Evolutionary conservation across 1,139 yeast genomes (phyloP).

Genomic region (Diutina mesorugosa): DNA sequence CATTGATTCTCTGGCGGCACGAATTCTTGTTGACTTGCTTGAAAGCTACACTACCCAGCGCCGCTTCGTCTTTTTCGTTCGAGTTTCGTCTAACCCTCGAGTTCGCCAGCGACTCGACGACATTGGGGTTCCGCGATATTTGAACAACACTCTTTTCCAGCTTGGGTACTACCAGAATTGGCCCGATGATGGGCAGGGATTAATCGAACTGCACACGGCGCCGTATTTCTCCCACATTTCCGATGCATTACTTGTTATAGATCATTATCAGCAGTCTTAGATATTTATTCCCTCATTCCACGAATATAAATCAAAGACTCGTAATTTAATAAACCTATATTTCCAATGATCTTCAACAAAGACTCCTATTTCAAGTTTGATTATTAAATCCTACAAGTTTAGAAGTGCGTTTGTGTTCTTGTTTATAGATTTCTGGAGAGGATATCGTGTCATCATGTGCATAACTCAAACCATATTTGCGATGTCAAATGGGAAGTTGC

Average conservation of each 20-base stretch:
- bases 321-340: neutral
- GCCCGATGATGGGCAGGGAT: neutral
- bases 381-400: no score
- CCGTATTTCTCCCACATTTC: neutral
- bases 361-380: no score
- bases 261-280: neutral
- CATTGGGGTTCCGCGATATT: neutral
- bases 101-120: neutral
- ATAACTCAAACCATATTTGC: no score
- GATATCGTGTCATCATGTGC: no score
- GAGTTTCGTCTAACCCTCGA: neutral
- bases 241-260: neutral
- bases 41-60: neutral
- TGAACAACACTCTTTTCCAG: neutral
- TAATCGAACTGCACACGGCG: neutral
- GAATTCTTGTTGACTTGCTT: conserved; percentile 21
- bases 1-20: conserved; percentile 80
- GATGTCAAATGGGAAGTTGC: no score
- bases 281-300: neutral
- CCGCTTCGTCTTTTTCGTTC: neutral
- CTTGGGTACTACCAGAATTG: neutral
- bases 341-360: no score
- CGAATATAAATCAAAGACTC: neutral
- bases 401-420: no score
- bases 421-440: no score